Evolutionary conservation across 2,329 filamentous ascomycete species (phyloP), one percentile per base, ranked within the genome.

Genomic region (Fusarium piperis): DNA sequence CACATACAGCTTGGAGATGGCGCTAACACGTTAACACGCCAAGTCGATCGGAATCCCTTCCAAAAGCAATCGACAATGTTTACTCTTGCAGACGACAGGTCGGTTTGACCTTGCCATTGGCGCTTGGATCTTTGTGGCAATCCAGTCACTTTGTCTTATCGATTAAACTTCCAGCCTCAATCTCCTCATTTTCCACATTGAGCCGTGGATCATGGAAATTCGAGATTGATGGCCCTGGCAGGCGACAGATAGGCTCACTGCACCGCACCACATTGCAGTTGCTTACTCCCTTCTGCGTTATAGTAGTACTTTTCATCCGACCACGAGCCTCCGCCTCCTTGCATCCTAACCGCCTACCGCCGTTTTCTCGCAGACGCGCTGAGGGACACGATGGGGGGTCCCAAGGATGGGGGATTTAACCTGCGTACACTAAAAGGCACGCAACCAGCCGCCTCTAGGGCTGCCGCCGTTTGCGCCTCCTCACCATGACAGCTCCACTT

Each of bases 401-500:
- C 44, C 26, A 48, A 18, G 44, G 44, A 66, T 62, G 52, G 53
- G 44, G 55, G 35, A 59, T 52, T 67, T 62, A 67, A 68, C 64
- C 48, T 62, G 67, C 64, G 65, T 64, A 56, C 59, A 67, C 66
- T 72, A 70, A 46, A 65, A n/a, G 46, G 28, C 46, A 73, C 59
- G 66, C 63, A 71, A 66, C 65, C 67, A 67, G 59, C 63, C 65
- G 72, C 60, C 56, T 75, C 53, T 67, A 72, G 60, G 69, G 30
- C 68, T 72, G 67, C 74, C 72, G 74, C 74, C 73, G 74, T 75
- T 76, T 75, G 73, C 74, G 74, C 74, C 74, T 71, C 61, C 26
- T 64, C 35, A 28, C 65, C 55, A 59, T 75, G 73, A 76, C 72
- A 75, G 71, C 71, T 76, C 74, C 74, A 76, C 74, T 74, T 75